These are phyloP conservation scores for Daldinia sp. DNA, from an alignment of 2,329 filamentous ascomycete species.

Conservation along the genomic window DNA sequence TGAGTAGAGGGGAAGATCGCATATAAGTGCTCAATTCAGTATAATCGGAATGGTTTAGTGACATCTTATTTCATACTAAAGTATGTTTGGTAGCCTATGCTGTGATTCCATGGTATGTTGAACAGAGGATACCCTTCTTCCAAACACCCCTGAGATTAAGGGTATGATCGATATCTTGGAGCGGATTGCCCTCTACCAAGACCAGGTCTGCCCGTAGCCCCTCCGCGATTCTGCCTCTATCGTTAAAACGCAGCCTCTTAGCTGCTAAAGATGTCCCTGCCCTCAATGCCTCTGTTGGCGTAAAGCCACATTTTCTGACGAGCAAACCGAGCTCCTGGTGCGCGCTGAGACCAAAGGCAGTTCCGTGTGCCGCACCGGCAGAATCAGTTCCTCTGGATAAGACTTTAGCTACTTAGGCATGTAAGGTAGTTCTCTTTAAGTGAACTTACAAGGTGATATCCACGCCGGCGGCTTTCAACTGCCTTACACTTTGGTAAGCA, in stretches of 20 bases:
- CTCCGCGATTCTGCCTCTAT: slow-evolving; percentile 34
- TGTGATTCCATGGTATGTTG: slow-evolving; percentile 16
- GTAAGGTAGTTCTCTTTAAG: background rate
- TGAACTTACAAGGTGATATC: slow-evolving; percentile 34
- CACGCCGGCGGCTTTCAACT: slow-evolving; percentile 33
- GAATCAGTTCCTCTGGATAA: slow-evolving; percentile 30
- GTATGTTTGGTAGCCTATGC: background rate
- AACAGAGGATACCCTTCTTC: slow-evolving; percentile 33
- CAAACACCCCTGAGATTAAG: slow-evolving; percentile 35
- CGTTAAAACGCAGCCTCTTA: slow-evolving; percentile 28
- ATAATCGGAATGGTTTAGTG: background rate
- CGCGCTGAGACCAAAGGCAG: slow-evolving; percentile 25
- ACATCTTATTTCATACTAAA: background rate
- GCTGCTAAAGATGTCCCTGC: slow-evolving; percentile 32
- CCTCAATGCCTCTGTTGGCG: slow-evolving; percentile 31
- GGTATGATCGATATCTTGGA: slow-evolving; percentile 38
- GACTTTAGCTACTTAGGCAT: background rate
- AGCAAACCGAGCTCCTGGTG: slow-evolving; percentile 35
- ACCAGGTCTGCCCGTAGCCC: slow-evolving; percentile 38
- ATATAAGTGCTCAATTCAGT: background rate
- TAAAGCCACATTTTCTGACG: slow-evolving; percentile 35
- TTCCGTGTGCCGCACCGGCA: slow-evolving; percentile 30
- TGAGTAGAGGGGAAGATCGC: background rate
- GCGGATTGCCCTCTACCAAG: slow-evolving; percentile 37
- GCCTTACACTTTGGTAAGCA: slow-evolving; percentile 34